These are phyloP conservation scores for Elsinoe perseae DNA, from an alignment of 2,329 filamentous ascomycete genomes.

Conservation along the genomic window DNA sequence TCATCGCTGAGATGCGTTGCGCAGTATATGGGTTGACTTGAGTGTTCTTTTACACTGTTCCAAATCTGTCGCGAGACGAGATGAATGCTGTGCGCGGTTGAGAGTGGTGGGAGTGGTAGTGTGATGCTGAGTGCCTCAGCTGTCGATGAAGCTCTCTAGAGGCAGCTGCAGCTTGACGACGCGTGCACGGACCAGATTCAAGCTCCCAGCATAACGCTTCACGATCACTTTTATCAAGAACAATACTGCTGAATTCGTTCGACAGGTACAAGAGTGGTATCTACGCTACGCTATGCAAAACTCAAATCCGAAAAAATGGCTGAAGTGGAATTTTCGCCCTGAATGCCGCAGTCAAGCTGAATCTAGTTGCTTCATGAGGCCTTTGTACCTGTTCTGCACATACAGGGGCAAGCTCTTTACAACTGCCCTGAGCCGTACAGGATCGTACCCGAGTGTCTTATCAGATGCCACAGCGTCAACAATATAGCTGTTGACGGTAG, in stretches of 20 bases:
- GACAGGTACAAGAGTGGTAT: slow-evolving; percentile 3
- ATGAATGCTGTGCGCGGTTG: background rate
- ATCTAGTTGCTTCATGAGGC: slow-evolving; percentile 3
- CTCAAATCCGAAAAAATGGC: background rate
- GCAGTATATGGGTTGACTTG: background rate
- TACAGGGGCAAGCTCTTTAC: slow-evolving; percentile 23
- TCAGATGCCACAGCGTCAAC: slow-evolving; percentile 48
- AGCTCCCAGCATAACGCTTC: background rate
- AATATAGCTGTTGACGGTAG: slow-evolving; percentile 54
- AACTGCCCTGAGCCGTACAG: slow-evolving; percentile 22
- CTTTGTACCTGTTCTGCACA: slow-evolving; percentile 20
- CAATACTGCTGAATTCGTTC: background rate
- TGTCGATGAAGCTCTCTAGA: background rate
- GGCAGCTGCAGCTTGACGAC: background rate
- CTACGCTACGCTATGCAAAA: slow-evolving; percentile 8
- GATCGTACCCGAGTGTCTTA: slow-evolving; percentile 42
- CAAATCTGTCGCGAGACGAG: too few relatives aligned
- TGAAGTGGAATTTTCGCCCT: background rate
- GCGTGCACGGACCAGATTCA: background rate
- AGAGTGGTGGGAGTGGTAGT: background rate
- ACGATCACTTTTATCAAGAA: background rate
- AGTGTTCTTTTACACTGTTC: background rate
- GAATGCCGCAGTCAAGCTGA: background rate
- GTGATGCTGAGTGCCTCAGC: background rate
- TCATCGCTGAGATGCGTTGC: slow-evolving; percentile 39